Base-by-base conservation (phyloP, 148 eudicot genomes). In the Cornus controversa region DNA sequence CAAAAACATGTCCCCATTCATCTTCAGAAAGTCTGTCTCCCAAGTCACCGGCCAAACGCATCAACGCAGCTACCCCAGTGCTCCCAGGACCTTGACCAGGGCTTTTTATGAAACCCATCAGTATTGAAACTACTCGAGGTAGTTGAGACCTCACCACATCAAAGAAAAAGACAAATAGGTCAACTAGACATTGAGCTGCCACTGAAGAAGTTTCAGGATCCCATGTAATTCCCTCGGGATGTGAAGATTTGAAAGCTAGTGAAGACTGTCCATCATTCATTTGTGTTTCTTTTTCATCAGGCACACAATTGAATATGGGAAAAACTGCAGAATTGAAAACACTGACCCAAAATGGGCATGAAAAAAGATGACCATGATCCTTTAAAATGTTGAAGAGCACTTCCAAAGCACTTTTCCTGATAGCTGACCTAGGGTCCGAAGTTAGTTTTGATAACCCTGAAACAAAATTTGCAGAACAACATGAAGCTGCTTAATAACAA, bases 381-480 rank as follows among this genome's bases (percentile, higher is more conserved):
- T 88, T 93, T 83, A 96, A 89, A 77, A 96, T 96, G 90, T 96
- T 96, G 72, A 96, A 96, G 57, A 93, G 90, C 79, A 96, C 99
- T 89, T 96, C 98, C 84, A 93, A 81, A 66, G 99, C 86, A 84
- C 98, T 88, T 84, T 90, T 96, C 78, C 96, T 81, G 82, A 96
- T 94, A 67, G 93, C 94, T 83, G 90, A 79, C 87, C 99, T 89
- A 70, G 99, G 82, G 85, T 96, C 99, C 45, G 91, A 93, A 36
- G 99, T 93, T 80, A 96, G 77, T 79, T 81, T 90, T 66, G 99
- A 93, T 78, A 96, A 85, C 23, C 99, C 99, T 96, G 84, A 63
- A 36, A 83, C 14, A 79, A 28, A 36, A 8, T 64, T 64, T 22
- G 23, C 66, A 60, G 8, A 40, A 60, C 14, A 74, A 34, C 22